A percentile compares a stretch with the other conserved stretches of the same genome.
Conservation (phyloP, 2,329 filamentous ascomycete species). For the Botrytis deweyae region DNA sequence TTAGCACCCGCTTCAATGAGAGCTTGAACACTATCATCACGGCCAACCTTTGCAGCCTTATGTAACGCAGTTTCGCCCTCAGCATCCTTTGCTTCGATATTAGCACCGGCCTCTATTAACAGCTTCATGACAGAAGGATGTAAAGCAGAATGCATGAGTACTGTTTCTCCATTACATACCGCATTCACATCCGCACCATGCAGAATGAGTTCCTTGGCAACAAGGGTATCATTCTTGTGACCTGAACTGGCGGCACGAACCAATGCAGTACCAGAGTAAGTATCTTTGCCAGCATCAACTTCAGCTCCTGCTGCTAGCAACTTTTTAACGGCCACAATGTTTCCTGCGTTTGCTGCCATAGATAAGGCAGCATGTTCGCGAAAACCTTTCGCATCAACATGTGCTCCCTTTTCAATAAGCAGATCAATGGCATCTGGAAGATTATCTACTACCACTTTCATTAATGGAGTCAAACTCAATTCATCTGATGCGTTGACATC, state of each 20-base stretch:
- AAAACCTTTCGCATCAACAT: neutral
- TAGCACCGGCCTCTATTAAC: neutral
- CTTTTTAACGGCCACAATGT: neutral
- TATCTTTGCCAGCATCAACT: neutral
- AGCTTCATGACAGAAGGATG: neutral
- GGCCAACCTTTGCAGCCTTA: neutral
- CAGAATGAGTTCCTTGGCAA: neutral
- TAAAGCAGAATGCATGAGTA: neutral
- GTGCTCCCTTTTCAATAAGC: constrained; percentile 1
- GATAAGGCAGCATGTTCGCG: neutral
- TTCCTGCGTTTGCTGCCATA: neutral
- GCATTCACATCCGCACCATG: neutral
- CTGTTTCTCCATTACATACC: neutral
- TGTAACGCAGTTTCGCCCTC: neutral
- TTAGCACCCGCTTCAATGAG: neutral
- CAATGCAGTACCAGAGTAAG: neutral
- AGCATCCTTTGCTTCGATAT: neutral
- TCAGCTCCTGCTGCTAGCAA: constrained; percentile 2
- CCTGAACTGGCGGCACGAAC: neutral
- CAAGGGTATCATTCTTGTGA: neutral
- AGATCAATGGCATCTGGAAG: neutral
- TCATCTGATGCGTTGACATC: neutral
- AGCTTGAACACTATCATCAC: neutral
- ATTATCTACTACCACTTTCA: neutral
- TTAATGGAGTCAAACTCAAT: neutral